Base-by-base conservation (phyloP, 495 filamentous ascomycete species). In the Hyphodiscus hymeniophilus region DNA sequence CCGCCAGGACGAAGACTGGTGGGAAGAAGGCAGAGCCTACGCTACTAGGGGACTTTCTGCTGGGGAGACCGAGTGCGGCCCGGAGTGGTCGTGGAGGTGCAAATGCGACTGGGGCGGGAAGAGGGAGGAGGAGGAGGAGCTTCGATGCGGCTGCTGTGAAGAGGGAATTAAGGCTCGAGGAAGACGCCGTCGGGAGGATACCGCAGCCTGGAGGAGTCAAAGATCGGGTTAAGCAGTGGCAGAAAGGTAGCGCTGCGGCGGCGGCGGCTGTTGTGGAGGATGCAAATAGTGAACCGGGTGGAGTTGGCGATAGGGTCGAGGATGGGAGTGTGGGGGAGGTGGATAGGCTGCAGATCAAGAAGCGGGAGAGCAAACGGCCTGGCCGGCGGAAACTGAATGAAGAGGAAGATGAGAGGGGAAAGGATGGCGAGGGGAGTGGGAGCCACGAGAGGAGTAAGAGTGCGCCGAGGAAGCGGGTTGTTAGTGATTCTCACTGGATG, bases 401-500 rank as follows among this genome's bases (percentile, higher is more conserved):
- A 18, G 48, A 57, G 3, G 52, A 60, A 36, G 38, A 62, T 45
- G 35, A 52, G 33, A 15, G 52, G 38, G 16, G 63, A 60, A 41
- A 38, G 16, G 11, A 66, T 62, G 38, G 57, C 53, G 12, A 38
- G 12, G 0, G 3, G 7, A 8, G 21, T 12, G 68, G 63, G 39
- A 39, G 38, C 18, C 26, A 31, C 13, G 41, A 8, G 17, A 52
- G 38, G 43, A 51, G 44, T 28, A 63, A 68, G 40, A 77, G 70
- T 55, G 71, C 60, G 16, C 86, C 86, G 5, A 79, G 80, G 55
- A 91, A 88, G 68, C 74, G 85, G 39, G 80, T 91, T 18, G 73
- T 91, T 17, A 89, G 85, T 55, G 86, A 91, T 63, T 79, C 80
- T 32, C 81, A 91, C 52, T 91, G 85, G 85, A 72, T 75, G 65